Base-by-base conservation (phyloP, 768 basidiomycete genomes). In the Lentinula boryana region DNA sequence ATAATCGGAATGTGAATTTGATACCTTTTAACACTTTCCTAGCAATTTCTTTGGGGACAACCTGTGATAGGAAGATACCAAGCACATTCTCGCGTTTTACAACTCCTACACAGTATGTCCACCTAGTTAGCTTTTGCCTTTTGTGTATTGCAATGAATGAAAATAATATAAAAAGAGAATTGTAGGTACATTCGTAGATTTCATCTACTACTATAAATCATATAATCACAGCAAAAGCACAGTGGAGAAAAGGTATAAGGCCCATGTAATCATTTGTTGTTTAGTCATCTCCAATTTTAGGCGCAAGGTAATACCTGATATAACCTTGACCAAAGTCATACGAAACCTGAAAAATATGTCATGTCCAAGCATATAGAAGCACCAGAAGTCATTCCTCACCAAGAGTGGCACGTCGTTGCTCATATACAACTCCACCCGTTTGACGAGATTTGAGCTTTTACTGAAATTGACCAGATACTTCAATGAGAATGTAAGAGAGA, bases 391-490 rank as follows among this genome's bases (percentile, higher is more conserved):
- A 15, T 13, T 5, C 77, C 86, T 70, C 50, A 93, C 92, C 59
- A 96, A 80, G 53, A 96, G 77, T 2, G 94, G 94, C 0, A 96
- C 93, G 36, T 96, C 94, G 70, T 91, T 93, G 73, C 87, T 91
- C 87, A 97, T 87, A 83, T 89, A 89, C 23, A 97, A 81, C 69
- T 86, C 83, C 38, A 95, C 94, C 31, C 78, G 82, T 63, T 77
- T 79, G 13, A 85, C 82, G 41, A 99, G 76, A 33, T 86, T 80
- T 1, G 89, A 77, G 64, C 90, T 92, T 81, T 97, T 98, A 56
- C 93, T 85, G 69, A 99, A 98, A 77, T 97, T 98, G 72, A 91
- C 88, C 32, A 98, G 87, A 75, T 98, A 99, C 74, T 98, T 98
- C 67, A 98, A 79, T 35, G 92, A 94, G 79, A 98, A 98, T 1